Conservation (phyloP, 768 basidiomycete genomes). For the Mycena indigotica region DNA sequence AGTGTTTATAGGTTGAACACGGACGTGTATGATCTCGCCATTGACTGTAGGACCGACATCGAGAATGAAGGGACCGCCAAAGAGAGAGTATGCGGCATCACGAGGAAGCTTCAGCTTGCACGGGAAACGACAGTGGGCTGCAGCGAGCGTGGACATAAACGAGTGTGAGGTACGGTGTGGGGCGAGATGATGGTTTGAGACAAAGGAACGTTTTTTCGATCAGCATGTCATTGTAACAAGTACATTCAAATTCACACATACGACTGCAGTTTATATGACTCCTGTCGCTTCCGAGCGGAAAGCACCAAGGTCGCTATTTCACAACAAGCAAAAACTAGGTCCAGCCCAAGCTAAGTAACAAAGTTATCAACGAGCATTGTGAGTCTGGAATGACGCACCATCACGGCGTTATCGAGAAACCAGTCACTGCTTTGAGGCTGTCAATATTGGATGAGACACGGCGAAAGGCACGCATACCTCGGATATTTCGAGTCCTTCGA, state of each 20-base stretch:
- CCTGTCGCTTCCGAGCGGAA: conserved; percentile 5
- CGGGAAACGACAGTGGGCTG: conserved; percentile 16
- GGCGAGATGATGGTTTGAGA: neutral
- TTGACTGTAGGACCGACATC: conserved; percentile 19
- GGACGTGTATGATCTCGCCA: conserved; percentile 21
- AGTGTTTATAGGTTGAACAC: conserved; percentile 23
- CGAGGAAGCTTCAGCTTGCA: conserved; percentile 9
- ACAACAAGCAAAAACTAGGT: conserved; percentile 14
- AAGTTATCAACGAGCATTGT: neutral
- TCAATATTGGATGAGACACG: neutral
- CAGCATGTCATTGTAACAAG: neutral
- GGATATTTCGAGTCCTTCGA: conserved; percentile 27
- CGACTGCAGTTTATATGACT: conserved; percentile 7
- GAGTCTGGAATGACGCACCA: conserved; percentile 21
- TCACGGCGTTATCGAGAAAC: conserved; percentile 30
- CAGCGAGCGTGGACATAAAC: conserved; percentile 17
- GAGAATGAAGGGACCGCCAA: conserved; percentile 20
- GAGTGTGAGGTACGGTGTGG: conserved; percentile 12
- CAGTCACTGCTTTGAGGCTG: conserved; percentile 20
- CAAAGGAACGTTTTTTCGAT: neutral
- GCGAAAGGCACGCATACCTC: neutral
- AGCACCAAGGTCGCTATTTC: conserved; percentile 12
- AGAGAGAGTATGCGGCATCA: conserved; percentile 18
- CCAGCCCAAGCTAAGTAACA: conserved; percentile 15
- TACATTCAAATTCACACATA: conserved; percentile 9